Percentiles rank a stretch among this genome's conserved stretches.
Evolutionary conservation across 2,329 filamentous ascomycete genomes (phyloP).

Genomic region (Talaromyces atroroseus): DNA sequence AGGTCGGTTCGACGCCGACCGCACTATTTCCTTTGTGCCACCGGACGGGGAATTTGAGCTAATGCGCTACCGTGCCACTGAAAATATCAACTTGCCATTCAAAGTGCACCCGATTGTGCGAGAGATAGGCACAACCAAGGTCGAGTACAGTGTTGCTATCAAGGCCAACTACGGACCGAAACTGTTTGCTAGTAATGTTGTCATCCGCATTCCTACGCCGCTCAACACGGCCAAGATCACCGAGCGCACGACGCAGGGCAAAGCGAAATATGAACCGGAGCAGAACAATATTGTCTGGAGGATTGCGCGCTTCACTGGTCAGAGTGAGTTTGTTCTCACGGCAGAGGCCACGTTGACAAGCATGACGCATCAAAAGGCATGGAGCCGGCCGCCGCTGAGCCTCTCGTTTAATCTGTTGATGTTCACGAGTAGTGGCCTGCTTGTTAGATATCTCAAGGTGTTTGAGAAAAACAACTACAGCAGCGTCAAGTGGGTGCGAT

Average conservation of each 20-base stretch:
- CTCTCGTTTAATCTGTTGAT: slow-evolving; percentile 91
- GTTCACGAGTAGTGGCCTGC: slow-evolving; percentile 90
- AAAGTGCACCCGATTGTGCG: slow-evolving; percentile 98
- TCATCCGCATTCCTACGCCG: slow-evolving; percentile 89
- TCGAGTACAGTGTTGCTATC: slow-evolving; percentile 97
- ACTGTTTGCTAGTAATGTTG: slow-evolving; percentile 93
- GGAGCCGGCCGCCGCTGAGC: slow-evolving; percentile 88
- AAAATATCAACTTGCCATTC: slow-evolving; percentile 98
- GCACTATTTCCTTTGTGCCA: slow-evolving; percentile 94
- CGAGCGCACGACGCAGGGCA: slow-evolving; percentile 88
- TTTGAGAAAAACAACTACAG: slow-evolving; percentile 99
- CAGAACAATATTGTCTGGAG: slow-evolving; percentile 99
- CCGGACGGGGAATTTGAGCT: slow-evolving; percentile 97
- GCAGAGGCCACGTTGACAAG: slow-evolving; percentile 89
- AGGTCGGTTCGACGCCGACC: slow-evolving; percentile 91
- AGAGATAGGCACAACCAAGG: slow-evolving; percentile 92
- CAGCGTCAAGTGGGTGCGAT: slow-evolving; percentile 97
- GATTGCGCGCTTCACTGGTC: slow-evolving; percentile 96
- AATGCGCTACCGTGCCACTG: slow-evolving; percentile 96
- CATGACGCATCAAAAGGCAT: slow-evolving; percentile 97
- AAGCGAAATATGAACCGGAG: slow-evolving; percentile 96
- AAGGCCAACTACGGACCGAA: slow-evolving; percentile 96
- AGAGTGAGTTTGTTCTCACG: slow-evolving; percentile 90
- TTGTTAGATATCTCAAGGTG: slow-evolving; percentile 94
- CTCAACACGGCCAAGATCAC: slow-evolving; percentile 93